Percentiles rank a stretch among this genome's conserved stretches.
phyloP scores from a whole-genome alignment of 2,329 filamentous ascomycete species.

The Calonectria montana region DNA sequence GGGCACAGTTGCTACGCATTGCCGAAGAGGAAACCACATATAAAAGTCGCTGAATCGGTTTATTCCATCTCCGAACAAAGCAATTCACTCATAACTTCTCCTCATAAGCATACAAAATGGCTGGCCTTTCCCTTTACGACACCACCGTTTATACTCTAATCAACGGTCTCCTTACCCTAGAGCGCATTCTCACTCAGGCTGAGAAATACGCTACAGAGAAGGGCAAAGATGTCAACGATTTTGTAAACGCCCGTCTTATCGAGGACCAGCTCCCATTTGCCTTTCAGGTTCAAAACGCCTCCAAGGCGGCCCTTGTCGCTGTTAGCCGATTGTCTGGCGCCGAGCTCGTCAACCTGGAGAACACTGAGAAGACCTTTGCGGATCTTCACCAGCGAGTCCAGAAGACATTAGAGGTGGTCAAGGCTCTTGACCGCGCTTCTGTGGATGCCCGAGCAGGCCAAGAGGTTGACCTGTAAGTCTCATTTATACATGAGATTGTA shows the following conservation, averaged over 20 bases:
- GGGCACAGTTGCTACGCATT: background rate
- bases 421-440: constrained; percentile 18
- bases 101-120: constrained; percentile 18
- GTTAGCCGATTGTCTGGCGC: constrained; percentile 30
- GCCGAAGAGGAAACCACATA: background rate
- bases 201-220: constrained; percentile 36
- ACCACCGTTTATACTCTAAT: constrained; percentile 27
- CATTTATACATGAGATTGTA: background rate
- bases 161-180: constrained; percentile 28
- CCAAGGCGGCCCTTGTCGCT: constrained; percentile 26
- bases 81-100: background rate
- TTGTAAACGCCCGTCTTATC: constrained; percentile 25
- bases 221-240: constrained; percentile 26
- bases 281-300: constrained; percentile 35
- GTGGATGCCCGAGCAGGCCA: constrained; percentile 29
- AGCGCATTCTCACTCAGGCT: constrained; percentile 32
- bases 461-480: constrained; percentile 25
- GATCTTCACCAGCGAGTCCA: constrained; percentile 29
- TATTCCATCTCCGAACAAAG: background rate
- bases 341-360: constrained; percentile 19
- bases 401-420: constrained; percentile 28
- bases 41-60: background rate
- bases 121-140: constrained; percentile 30
- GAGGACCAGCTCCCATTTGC: constrained; percentile 33
- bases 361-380: constrained; percentile 26